phyloP scores from a whole-genome alignment of 2,329 filamentous ascomycete genomes.

The Talaromyces atroroseus region DNA sequence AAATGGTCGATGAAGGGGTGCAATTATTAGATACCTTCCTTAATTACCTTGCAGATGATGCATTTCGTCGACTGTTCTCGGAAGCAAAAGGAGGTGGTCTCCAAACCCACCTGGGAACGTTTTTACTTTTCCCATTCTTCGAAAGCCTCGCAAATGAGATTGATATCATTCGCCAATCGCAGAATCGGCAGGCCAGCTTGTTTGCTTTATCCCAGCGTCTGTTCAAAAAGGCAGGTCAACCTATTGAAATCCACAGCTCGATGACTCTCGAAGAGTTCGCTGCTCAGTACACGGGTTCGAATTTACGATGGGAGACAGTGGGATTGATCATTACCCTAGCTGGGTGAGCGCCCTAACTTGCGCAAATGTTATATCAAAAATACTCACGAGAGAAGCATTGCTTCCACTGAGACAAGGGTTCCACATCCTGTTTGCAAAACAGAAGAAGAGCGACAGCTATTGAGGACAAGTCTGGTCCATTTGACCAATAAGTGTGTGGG shows the following conservation, averaged over 20 bases:
- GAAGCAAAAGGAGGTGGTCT: conserved; percentile 1
- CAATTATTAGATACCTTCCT: conserved; percentile 10
- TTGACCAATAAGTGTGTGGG: conserved; percentile 11
- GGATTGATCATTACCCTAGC: conserved; percentile 8
- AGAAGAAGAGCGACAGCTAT: conserved; percentile 11
- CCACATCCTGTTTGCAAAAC: conserved; percentile 11
- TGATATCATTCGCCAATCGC: conserved; percentile 5
- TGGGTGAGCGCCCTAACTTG: neutral
- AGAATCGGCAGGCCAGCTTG: conserved; percentile 3
- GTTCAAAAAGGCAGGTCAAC: conserved; percentile 10
- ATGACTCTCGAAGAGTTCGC: conserved; percentile 9
- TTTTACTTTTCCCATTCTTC: conserved; percentile 9
- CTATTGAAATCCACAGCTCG: conserved; percentile 6
- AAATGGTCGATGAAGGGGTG: conserved; percentile 10
- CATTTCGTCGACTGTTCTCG: conserved; percentile 6
- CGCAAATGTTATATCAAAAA: neutral
- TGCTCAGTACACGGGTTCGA: conserved; percentile 6
- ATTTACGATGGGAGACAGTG: conserved; percentile 12
- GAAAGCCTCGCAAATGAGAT: conserved; percentile 9
- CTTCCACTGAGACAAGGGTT: conserved; percentile 9
- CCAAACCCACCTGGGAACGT: conserved; percentile 8
- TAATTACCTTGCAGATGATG: conserved; percentile 7
- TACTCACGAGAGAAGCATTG: conserved; percentile 1
- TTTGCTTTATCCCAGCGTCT: conserved; percentile 9
- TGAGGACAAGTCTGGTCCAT: conserved; percentile 11